Evolutionary conservation across 2,329 filamentous ascomycete species (phyloP).

Genomic region (Clarireedia sp.): DNA sequence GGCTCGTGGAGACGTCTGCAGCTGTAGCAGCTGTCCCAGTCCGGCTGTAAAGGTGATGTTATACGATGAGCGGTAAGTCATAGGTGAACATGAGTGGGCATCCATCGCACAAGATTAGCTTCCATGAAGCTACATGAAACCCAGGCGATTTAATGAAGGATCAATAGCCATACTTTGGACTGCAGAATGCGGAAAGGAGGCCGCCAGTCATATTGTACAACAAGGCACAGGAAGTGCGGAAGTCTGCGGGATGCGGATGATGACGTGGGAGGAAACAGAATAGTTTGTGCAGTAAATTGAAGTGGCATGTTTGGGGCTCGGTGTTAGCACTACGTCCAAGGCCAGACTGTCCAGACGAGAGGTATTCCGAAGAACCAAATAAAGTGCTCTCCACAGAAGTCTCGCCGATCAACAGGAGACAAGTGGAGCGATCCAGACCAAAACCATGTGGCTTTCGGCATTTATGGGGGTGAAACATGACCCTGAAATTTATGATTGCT

Average conservation of each 20-base stretch:
- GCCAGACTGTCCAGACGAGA: not conserved
- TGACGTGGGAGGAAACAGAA: too few relatives aligned
- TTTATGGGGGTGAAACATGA: conserved; percentile 1
- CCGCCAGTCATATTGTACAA: not conserved
- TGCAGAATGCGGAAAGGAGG: not conserved
- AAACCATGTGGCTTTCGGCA: not conserved
- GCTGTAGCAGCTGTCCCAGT: too few relatives aligned
- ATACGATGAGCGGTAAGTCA: too few relatives aligned
- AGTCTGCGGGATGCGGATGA: not conserved
- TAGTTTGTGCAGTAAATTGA: too few relatives aligned
- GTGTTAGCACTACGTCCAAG: too few relatives aligned
- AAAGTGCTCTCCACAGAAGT: not conserved
- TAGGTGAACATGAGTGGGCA: too few relatives aligned
- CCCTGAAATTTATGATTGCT: conserved; percentile 4
- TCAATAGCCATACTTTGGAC: not conserved
- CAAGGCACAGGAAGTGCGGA: not conserved
- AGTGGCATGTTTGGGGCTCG: too few relatives aligned
- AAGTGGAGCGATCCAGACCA: not conserved
- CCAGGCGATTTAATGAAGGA: not conserved
- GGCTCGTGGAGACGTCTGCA: too few relatives aligned
- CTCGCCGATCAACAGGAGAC: not conserved
- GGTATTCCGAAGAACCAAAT: not conserved
- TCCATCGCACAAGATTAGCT: too few relatives aligned
- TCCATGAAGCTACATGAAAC: not conserved
- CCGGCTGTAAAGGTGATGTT: too few relatives aligned